These are phyloP conservation scores for Juncus inflexus DNA, from an alignment of 176 grass and related monocot genomes.

Conservation along the genomic window DNA sequence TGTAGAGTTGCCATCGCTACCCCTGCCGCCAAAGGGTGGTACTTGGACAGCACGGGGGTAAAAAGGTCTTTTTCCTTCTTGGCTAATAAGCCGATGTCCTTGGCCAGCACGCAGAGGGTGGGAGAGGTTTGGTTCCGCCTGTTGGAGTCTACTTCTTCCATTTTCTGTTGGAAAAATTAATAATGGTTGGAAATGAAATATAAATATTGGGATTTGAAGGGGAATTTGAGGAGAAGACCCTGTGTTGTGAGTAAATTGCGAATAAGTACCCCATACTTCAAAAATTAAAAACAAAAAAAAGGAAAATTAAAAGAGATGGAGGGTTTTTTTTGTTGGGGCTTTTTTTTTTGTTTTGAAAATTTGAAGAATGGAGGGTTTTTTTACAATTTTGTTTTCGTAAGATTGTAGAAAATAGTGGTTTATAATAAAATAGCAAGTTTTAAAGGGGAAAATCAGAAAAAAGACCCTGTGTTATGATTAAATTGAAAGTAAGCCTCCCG, in stretches of 20 bases:
- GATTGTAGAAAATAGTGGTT: no score
- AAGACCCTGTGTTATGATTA: no score
- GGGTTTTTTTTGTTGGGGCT: no score
- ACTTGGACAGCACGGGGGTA: slow-evolving; percentile 84
- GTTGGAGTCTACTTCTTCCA: slow-evolving; percentile 97
- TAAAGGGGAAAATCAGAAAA: no score
- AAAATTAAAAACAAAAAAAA: neutral
- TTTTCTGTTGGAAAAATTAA: slow-evolving; percentile 64
- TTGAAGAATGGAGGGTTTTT: no score
- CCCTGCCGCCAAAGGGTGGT: slow-evolving; percentile 92
- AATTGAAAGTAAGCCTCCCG: no score
- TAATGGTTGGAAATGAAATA: neutral
- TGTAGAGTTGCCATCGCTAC: slow-evolving; percentile 96
- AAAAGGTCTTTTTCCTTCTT: slow-evolving; percentile 94
- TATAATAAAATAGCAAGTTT: no score
- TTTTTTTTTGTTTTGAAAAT: no score
- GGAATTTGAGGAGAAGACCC: neutral
- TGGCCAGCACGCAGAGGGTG: slow-evolving; percentile 84
- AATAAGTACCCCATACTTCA: neutral
- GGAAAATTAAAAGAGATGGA: no score
- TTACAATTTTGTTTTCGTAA: no score
- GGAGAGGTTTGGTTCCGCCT: slow-evolving; percentile 58
- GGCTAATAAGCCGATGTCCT: slow-evolving; percentile 85
- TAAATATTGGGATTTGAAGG: no score
- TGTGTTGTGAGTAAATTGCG: no score